Evolutionary conservation across 495 filamentous ascomycete species (phyloP), one percentile per base, ranked within the genome.

Genomic region (Barbatosphaeria neglecta): DNA sequence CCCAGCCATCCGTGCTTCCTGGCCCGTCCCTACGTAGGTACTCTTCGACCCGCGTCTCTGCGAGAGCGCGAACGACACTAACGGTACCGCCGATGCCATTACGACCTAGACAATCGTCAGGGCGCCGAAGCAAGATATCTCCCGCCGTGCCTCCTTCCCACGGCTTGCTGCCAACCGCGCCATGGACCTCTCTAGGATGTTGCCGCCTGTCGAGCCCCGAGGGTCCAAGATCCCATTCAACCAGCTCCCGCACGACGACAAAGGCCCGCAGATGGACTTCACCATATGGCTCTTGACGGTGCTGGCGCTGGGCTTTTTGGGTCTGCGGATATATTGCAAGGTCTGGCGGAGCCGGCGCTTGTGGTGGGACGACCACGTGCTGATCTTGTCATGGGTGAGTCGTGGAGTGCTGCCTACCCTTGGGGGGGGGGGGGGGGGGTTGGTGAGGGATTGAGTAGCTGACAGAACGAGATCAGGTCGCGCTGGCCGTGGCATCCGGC

Each of bases 371-470:
- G 64, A 64, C 27, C 49, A 65, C 20, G 51, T 69, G 2, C 40
- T 71, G 17, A 64, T 71, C 37, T 48, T 41, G n/a, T 53, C 63
- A 4, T 69, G 57, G 54, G 66, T 71, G 48, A 46, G 67, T 52
- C 0, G 11, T 18, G 15, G 0, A 5, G 8, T 35, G 18, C 25
- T 24, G 23, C 28, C 5, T 45, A n/a, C n/a, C n/a, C n/a, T n/a
- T n/a, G n/a, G n/a, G n/a, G n/a, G n/a, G n/a, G n/a, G n/a, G n/a
- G n/a, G n/a, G n/a, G n/a, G n/a, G n/a, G n/a, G n/a, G 17, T n/a
- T 1, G 10, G 11, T 15, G 16, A 37, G 43, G 19, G 2, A 35
- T 5, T 22, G 10, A n/a, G 18, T 7, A 15, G 22, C 27, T 35
- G 23, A 45, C 17, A 18, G 11, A 22, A 7, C 17, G 3, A 4